Evolutionary conservation across 2,329 filamentous ascomycete species (phyloP), one percentile per base, ranked within the genome.

Genomic region (Aspergillus fructus): DNA sequence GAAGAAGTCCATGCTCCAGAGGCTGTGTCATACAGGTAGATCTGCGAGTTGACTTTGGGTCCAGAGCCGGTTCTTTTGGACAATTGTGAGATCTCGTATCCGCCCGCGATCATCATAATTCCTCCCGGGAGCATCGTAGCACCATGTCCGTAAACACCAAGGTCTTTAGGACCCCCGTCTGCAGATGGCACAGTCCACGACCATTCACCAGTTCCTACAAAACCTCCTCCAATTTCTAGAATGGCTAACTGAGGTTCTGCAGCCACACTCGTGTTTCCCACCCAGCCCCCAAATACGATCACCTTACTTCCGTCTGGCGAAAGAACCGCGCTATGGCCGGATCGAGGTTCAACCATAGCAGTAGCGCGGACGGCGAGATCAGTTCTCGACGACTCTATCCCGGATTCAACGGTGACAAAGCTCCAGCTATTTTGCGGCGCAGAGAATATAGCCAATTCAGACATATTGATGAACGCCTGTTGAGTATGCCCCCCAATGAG

Each of bases 401-500:
- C 76, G 4, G 78, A 74, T 13, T 82, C 77, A n/a, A 93, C 85
- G 1, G 82, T 79, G 24, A 96, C 78, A 71, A 93, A 97, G 27
- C 85, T 88, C 93, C 93, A 97, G 53, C 84, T 88, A 68, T 92
- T 87, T 67, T 96, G 89, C 0, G 93, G 93, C 6, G 97, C 79
- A 53, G 87, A 93, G 81, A 93, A 96, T 2, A 97, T 78, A 0
- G 92, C 93, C 1, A 93, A 85, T 43, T 91, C 90, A 56, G 91
- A 96, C 89, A 96, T 97, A 72, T 97, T 96, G 76, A 97, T 88
- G 70, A 96, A 97, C 0, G 92, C 93, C 15, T 79, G 75, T 64
- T 85, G 81, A 0, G 92, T 96, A 70, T 97, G 92, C 0, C 93
- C 93, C 41, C 93, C 93, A 15, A 97, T 78, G 21, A 97, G 76